Evolutionary conservation across 2,329 filamentous ascomycete species (phyloP).

Genomic region (Trichophyton simii): DNA sequence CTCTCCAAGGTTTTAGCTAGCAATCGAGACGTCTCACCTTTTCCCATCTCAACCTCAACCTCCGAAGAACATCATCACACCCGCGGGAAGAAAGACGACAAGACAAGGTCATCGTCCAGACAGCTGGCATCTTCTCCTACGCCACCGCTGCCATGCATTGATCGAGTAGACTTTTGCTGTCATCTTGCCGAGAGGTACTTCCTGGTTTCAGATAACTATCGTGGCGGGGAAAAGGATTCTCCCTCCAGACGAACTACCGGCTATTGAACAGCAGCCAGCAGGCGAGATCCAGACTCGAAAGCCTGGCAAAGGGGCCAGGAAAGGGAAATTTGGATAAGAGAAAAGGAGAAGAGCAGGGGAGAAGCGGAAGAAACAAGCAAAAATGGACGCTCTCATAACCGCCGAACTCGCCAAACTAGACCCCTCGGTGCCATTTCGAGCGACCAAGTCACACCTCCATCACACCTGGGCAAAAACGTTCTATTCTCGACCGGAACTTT

Average conservation of each 20-base stretch:
- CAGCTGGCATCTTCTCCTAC: background rate
- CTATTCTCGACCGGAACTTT: constrained; percentile 77
- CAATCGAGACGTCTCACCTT: background rate
- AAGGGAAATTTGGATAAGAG: background rate
- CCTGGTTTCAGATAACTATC: background rate
- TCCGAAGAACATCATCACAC: background rate
- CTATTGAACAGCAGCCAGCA: background rate
- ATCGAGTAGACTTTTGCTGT: background rate
- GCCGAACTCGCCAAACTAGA: constrained; percentile 47
- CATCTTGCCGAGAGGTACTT: background rate
- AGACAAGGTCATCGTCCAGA: background rate
- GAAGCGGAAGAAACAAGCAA: constrained; percentile 4
- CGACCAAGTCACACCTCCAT: constrained; percentile 59
- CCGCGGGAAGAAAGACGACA: background rate
- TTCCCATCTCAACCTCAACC: background rate
- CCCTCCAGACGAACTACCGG: background rate
- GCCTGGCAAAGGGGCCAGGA: background rate
- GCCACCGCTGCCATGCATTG: background rate
- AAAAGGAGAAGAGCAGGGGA: background rate
- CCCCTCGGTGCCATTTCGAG: constrained; percentile 61
- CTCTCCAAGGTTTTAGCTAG: background rate
- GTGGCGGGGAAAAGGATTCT: background rate
- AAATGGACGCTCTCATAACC: constrained; percentile 15
- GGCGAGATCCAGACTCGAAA: background rate
- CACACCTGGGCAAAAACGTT: constrained; percentile 94